A percentile compares a stretch with the other conserved stretches of the same genome.
phyloP scores from a whole-genome alignment of 163 green algal species.

The Scenedesmus sp. region DNA sequence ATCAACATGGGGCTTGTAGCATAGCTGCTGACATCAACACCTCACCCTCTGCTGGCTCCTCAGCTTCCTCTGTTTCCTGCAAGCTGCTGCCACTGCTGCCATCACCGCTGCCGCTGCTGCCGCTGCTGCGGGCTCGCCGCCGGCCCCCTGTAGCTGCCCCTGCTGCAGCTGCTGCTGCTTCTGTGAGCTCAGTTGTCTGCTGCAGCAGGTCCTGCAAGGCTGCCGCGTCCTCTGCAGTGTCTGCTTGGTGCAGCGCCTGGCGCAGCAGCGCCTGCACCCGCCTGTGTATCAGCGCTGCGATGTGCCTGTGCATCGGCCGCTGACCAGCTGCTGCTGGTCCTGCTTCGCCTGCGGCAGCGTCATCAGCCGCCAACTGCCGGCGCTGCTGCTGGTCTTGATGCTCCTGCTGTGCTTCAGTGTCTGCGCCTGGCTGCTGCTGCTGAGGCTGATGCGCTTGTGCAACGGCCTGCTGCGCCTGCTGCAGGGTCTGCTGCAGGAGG shows the following conservation, averaged over 20 bases:
- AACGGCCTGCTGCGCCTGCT: background rate
- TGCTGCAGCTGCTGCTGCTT: background rate
- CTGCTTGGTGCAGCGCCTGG: background rate
- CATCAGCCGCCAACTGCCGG: background rate
- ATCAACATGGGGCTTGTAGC: background rate
- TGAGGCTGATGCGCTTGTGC: background rate
- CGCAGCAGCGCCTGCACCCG: background rate
- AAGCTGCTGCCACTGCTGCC: background rate
- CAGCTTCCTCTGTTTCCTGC: background rate
- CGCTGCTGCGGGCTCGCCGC: background rate
- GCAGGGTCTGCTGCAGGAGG: background rate
- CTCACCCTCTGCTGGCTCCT: conserved; percentile 2
- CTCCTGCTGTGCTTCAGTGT: background rate
- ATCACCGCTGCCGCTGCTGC: background rate
- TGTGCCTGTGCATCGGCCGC: background rate
- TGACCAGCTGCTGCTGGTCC: background rate
- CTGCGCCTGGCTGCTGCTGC: background rate
- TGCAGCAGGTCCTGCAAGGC: background rate
- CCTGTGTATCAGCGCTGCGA: background rate
- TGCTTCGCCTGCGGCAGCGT: background rate
- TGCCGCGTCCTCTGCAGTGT: background rate
- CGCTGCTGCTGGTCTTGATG: background rate
- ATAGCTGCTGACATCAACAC: background rate
- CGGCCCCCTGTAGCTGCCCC: background rate
- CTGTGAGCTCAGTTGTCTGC: background rate